Conservation (phyloP, 352 stramenopile genomes). For the Thalassiosira hispida region DNA sequence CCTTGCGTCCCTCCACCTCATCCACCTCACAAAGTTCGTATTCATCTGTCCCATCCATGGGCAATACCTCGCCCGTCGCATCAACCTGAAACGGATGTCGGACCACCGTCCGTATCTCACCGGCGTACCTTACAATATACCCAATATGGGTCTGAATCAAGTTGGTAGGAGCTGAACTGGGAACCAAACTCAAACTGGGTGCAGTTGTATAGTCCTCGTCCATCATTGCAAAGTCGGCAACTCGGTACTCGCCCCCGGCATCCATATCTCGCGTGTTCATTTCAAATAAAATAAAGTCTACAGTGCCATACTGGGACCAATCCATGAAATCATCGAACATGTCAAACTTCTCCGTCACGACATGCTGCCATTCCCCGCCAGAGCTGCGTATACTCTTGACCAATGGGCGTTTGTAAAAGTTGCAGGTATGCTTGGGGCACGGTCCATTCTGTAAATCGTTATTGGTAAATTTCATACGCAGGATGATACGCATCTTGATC, state of each 20-base stretch:
- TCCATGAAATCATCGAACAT: slow-evolving; percentile 38
- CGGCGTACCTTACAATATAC: slow-evolving; percentile 53
- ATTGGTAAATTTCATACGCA: slow-evolving; percentile 45
- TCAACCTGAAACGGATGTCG: slow-evolving; percentile 52
- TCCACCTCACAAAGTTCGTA: slow-evolving; percentile 53
- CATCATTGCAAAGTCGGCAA: slow-evolving; percentile 12
- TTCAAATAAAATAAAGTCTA: slow-evolving; percentile 41
- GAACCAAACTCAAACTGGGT: slow-evolving; percentile 27
- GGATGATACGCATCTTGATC: slow-evolving; percentile 17
- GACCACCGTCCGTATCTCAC: slow-evolving; percentile 51
- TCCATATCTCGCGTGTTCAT: slow-evolving; percentile 16
- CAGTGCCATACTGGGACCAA: slow-evolving; percentile 24
- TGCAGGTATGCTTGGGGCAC: slow-evolving; percentile 11
- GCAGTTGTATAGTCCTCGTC: slow-evolving; percentile 19
- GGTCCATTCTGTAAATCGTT: slow-evolving; percentile 30
- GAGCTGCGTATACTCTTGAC: neutral
- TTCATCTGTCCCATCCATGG: slow-evolving; percentile 41
- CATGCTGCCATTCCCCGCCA: slow-evolving; percentile 33
- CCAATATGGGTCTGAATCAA: slow-evolving; percentile 28
- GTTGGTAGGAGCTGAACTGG: slow-evolving; percentile 23
- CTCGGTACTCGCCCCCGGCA: neutral
- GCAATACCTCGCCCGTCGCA: slow-evolving; percentile 42
- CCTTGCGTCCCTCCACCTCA: slow-evolving; percentile 39
- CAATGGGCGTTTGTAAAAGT: slow-evolving; percentile 14
- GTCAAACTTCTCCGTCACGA: slow-evolving; percentile 34